phyloP scores from a whole-genome alignment of 169 alveolate genomes.

The Miamiensis avidus region DNA sequence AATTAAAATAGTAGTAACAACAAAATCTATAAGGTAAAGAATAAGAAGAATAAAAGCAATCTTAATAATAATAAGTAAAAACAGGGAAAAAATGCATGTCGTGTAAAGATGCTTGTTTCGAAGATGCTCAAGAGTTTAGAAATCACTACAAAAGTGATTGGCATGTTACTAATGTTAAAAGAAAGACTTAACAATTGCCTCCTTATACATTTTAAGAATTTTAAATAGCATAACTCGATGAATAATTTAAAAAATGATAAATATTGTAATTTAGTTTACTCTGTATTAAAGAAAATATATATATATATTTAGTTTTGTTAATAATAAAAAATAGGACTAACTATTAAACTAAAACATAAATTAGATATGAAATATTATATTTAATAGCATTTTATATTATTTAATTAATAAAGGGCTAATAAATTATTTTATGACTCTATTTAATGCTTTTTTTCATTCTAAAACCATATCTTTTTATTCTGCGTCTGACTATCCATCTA shows the following conservation, averaged over 20 bases:
- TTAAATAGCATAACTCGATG: not conserved
- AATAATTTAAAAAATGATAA: not conserved
- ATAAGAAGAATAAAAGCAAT: no score
- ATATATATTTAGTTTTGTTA: no score
- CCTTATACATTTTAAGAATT: not conserved
- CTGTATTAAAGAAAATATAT: no score
- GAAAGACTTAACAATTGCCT: slow-evolving; percentile 9
- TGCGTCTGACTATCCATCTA: not conserved
- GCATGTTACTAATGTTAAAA: slow-evolving; percentile 42
- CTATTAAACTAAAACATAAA: no score
- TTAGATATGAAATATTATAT: no score
- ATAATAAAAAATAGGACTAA: no score
- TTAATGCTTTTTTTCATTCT: no score
- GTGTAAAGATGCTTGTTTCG: slow-evolving; percentile 37
- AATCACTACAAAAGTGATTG: slow-evolving; percentile 57
- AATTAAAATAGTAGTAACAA: slow-evolving; percentile 5
- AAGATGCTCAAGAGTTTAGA: slow-evolving; percentile 43
- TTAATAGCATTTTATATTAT: no score
- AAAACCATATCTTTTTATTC: not conserved
- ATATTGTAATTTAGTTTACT: no score
- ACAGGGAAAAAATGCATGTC: slow-evolving; percentile 43
- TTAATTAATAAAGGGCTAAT: no score
- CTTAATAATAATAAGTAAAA: no score
- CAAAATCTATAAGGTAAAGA: not conserved
- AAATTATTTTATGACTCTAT: no score